phyloP scores from a whole-genome alignment of 495 filamentous ascomycete species.

The Trichoderma reesei region DNA sequence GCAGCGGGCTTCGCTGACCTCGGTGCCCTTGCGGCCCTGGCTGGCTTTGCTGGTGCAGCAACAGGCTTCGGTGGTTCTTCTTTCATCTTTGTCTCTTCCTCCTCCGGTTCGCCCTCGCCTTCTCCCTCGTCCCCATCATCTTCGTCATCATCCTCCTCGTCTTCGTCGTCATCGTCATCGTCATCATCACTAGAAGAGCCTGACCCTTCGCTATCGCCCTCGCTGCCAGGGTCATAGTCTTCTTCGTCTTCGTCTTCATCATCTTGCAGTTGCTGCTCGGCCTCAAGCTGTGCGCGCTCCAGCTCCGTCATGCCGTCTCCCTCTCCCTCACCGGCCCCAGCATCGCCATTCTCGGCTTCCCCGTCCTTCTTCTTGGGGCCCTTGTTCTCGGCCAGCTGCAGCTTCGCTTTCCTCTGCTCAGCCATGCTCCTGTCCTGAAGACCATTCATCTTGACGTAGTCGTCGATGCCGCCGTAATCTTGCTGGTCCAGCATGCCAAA shows the following conservation, averaged over 20 bases:
- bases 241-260: slow-evolving; percentile 82
- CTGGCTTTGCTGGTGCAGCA: neutral
- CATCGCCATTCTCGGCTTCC: slow-evolving; percentile 37
- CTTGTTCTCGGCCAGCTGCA: slow-evolving; percentile 35
- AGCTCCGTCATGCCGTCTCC: slow-evolving; percentile 55
- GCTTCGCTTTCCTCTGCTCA: slow-evolving; percentile 73
- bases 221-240: slow-evolving; percentile 77
- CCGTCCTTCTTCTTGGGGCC: slow-evolving; percentile 29
- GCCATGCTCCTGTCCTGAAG: slow-evolving; percentile 91
- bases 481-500: slow-evolving; percentile 84
- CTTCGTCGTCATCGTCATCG: slow-evolving; percentile 40
- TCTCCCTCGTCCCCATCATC: slow-evolving; percentile 18
- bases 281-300: slow-evolving; percentile 43
- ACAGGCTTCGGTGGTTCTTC: neutral
- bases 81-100: slow-evolving; percentile 6
- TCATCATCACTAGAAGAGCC: slow-evolving; percentile 46
- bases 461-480: slow-evolving; percentile 73
- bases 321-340: slow-evolving; percentile 40
- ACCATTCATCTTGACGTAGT: slow-evolving; percentile 68
- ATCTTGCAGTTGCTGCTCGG: slow-evolving; percentile 44
- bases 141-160: slow-evolving; percentile 38
- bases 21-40: neutral
- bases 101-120: slow-evolving; percentile 13
- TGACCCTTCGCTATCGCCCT: slow-evolving; percentile 61
- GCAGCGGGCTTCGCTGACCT: neutral